phyloP scores from a whole-genome alignment of 2,329 filamentous ascomycete species.

The Aureobasidium sp. region DNA sequence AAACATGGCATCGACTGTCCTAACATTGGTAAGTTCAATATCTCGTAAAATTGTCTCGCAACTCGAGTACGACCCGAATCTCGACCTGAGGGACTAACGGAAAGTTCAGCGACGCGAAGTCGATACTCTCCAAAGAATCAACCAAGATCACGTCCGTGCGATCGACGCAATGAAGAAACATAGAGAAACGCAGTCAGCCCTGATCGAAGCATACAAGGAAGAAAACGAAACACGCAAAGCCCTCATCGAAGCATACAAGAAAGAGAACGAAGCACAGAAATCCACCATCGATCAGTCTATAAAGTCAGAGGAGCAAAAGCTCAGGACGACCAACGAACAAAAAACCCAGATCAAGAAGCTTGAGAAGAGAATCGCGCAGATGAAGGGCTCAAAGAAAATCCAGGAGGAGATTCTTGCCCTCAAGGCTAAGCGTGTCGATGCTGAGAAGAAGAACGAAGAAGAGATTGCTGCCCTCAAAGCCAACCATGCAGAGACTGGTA shows the following conservation, averaged over 20 bases:
- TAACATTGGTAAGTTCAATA: too few relatives aligned
- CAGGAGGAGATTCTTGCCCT: not conserved
- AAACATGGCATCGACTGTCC: too few relatives aligned
- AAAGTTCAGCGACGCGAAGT: too few relatives aligned
- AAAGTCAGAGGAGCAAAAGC: not conserved
- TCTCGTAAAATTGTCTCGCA: too few relatives aligned
- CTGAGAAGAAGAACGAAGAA: not conserved
- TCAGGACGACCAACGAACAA: not conserved
- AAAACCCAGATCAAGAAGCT: not conserved
- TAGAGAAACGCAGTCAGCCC: not conserved
- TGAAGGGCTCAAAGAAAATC: not conserved
- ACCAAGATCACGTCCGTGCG: not conserved
- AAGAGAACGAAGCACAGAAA: not conserved
- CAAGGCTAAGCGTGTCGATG: not conserved
- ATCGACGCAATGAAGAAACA: not conserved
- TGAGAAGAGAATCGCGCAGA: not conserved
- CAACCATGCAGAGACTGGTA: not conserved
- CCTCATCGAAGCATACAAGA: not conserved
- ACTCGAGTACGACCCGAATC: not conserved
- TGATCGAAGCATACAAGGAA: too few relatives aligned
- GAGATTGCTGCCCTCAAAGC: not conserved
- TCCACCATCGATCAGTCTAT: not conserved
- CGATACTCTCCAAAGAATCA: not conserved
- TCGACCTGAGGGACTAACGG: not conserved
- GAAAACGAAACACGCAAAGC: not conserved